These are phyloP conservation scores for Puccinia triticina DNA, from an alignment of 1,284 basidiomycete species.

Conservation along the genomic window DNA sequence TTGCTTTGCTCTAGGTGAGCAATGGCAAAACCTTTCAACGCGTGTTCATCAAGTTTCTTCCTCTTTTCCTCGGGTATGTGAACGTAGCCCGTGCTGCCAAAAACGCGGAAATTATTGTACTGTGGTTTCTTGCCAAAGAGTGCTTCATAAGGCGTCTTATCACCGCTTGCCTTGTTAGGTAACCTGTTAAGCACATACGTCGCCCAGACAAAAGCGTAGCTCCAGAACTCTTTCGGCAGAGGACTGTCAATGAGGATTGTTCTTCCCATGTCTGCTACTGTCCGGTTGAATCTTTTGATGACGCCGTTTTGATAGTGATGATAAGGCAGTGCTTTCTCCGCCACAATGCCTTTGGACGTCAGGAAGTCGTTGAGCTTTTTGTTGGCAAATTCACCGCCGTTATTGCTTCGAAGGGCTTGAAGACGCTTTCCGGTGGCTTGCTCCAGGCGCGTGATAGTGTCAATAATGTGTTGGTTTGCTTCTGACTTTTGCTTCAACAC, in stretches of 20 bases:
- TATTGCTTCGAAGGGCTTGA: no score
- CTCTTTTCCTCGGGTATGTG: background rate
- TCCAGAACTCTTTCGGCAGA: background rate
- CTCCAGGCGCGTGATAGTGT: no score
- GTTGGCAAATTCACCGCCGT: background rate
- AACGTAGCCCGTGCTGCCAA: slow-evolving; percentile 2
- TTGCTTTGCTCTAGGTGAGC: background rate
- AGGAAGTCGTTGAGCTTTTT: background rate
- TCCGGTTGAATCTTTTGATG: background rate
- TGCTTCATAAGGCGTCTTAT: background rate
- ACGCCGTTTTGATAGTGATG: slow-evolving; percentile 26
- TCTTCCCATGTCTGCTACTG: background rate
- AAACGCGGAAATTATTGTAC: background rate
- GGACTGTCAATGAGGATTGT: background rate
- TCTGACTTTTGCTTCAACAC: background rate
- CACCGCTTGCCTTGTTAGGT: background rate
- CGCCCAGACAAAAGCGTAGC: background rate
- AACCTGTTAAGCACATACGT: background rate
- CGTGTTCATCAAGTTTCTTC: no score
- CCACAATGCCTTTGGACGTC: background rate
- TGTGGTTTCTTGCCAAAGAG: slow-evolving; percentile 7
- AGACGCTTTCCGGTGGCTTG: no score
- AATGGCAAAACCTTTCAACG: background rate
- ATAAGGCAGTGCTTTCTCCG: background rate
- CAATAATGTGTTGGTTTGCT: background rate